Percentiles rank a stretch among this genome's conserved stretches.
Conservation (phyloP, 345 rosid species). For the Balakata baccata region DNA sequence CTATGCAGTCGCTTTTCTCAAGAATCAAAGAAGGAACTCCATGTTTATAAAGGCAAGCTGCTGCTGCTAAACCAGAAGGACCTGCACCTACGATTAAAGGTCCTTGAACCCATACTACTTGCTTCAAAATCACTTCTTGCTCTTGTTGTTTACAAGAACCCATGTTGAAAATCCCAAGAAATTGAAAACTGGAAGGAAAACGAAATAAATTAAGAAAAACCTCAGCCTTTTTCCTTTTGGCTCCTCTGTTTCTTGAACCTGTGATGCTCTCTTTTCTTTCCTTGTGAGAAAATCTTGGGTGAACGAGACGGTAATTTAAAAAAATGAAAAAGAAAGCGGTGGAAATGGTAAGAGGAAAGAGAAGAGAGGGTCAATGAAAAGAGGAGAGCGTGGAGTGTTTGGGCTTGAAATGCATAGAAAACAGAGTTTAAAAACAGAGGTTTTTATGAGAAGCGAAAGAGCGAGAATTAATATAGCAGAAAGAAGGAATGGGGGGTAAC, state of each 20-base stretch:
- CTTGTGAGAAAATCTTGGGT: background rate
- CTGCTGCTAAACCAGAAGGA: slow-evolving; percentile 75
- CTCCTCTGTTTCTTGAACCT: slow-evolving; percentile 23
- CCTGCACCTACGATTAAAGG: slow-evolving; percentile 97
- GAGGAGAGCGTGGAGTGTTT: background rate
- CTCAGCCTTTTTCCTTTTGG: slow-evolving; percentile 12
- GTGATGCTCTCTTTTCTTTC: slow-evolving; percentile 23
- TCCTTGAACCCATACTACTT: slow-evolving; percentile 36
- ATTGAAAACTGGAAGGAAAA: background rate
- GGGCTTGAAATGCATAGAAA: slow-evolving; percentile 19
- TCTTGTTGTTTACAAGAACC: slow-evolving; percentile 31
- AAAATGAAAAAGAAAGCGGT: background rate
- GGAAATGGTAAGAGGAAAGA: too few relatives aligned
- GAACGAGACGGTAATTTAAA: slow-evolving; percentile 10
- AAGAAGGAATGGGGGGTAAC: background rate
- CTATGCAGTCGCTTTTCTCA: slow-evolving; percentile 69
- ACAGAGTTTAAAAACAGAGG: slow-evolving; percentile 9
- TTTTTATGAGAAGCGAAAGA: slow-evolving; percentile 18
- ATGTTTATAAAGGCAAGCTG: slow-evolving; percentile 64
- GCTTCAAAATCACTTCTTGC: slow-evolving; percentile 3
- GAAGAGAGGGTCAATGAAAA: slow-evolving; percentile 1
- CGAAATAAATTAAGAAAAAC: background rate
- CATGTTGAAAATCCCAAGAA: slow-evolving; percentile 41
- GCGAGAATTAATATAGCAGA: background rate
- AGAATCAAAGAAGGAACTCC: slow-evolving; percentile 69